Conservation (phyloP, 441 rosid genomes). For the Metrosideros polymorpha region DNA sequence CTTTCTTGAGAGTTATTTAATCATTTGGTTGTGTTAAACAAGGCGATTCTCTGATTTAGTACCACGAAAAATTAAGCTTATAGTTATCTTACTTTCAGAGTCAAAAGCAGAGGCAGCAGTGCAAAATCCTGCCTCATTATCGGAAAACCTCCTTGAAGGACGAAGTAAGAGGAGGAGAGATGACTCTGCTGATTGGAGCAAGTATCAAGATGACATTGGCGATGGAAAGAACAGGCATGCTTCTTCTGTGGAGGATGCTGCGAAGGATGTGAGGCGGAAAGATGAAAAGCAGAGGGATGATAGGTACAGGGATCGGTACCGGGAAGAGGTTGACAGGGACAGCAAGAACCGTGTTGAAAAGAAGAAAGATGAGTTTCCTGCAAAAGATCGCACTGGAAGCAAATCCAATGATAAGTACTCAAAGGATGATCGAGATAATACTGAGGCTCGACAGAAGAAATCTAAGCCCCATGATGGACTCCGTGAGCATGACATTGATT, state of each 20-base stretch:
- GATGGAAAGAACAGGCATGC: slow-evolving; percentile 35
- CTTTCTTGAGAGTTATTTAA: background rate
- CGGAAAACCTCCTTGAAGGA: slow-evolving; percentile 49
- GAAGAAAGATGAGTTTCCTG: slow-evolving; percentile 51
- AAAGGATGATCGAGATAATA: slow-evolving; percentile 44
- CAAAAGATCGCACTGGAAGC: slow-evolving; percentile 42
- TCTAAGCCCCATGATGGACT: slow-evolving; percentile 37
- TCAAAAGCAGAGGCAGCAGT: slow-evolving; percentile 29
- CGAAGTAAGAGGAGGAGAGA: slow-evolving; percentile 62
- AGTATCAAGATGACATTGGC: slow-evolving; percentile 51
- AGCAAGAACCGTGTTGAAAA: slow-evolving; percentile 51
- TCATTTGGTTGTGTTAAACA: background rate
- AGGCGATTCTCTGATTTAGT: background rate
- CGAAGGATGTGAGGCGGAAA: slow-evolving; percentile 50
- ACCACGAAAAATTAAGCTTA: background rate
- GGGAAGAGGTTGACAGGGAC: slow-evolving; percentile 47
- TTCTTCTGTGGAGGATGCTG: slow-evolving; percentile 38
- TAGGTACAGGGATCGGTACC: slow-evolving; percentile 38
- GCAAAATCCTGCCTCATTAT: slow-evolving; percentile 30
- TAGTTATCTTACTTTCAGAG: slow-evolving; percentile 32
- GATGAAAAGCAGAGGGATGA: slow-evolving; percentile 69
- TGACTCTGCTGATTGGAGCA: slow-evolving; percentile 48
- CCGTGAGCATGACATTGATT: slow-evolving; percentile 27
- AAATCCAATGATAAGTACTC: slow-evolving; percentile 54
- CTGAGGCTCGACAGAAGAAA: slow-evolving; percentile 39